phyloP scores from a whole-genome alignment of 2,329 filamentous ascomycete genomes.

The Pestalotiopsis sp. region DNA sequence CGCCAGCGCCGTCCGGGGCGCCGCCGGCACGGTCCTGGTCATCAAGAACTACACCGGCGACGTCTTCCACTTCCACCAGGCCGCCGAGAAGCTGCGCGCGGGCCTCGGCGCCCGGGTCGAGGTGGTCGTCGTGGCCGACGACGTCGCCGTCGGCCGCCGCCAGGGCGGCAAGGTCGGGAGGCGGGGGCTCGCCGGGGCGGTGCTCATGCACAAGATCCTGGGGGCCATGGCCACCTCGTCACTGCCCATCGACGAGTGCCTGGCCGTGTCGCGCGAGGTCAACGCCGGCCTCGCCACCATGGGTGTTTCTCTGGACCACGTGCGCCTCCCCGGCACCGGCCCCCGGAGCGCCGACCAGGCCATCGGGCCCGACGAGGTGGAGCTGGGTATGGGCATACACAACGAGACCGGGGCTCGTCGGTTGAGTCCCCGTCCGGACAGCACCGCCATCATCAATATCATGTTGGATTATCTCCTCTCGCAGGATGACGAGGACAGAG shows the following conservation, averaged over 20 bases:
- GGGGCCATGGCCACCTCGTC: background rate
- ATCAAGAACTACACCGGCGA: constrained; percentile 27
- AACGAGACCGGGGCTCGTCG: background rate
- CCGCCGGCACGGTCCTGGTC: constrained; percentile 7
- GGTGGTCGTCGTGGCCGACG: constrained; percentile 25
- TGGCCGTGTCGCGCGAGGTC: background rate
- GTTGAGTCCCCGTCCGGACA: background rate
- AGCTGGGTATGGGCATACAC: background rate
- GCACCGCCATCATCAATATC: background rate
- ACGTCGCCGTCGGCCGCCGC: constrained; percentile 19
- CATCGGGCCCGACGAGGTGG: background rate
- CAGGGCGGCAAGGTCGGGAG: background rate
- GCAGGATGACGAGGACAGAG: background rate
- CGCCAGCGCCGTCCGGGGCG: constrained; percentile 6
- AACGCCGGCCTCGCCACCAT: background rate
- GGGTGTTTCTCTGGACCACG: background rate
- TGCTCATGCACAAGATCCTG: background rate
- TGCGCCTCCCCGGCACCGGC: background rate
- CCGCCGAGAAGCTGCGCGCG: constrained; percentile 21
- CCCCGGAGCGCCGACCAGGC: background rate
- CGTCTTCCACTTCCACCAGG: constrained; percentile 24
- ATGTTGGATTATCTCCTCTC: background rate
- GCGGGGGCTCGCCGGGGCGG: background rate
- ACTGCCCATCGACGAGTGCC: background rate
- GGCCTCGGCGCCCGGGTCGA: constrained; percentile 18